These are phyloP conservation scores for Kodamaea fungicola DNA, from an alignment of 1,139 yeast genomes.

Conservation along the genomic window DNA sequence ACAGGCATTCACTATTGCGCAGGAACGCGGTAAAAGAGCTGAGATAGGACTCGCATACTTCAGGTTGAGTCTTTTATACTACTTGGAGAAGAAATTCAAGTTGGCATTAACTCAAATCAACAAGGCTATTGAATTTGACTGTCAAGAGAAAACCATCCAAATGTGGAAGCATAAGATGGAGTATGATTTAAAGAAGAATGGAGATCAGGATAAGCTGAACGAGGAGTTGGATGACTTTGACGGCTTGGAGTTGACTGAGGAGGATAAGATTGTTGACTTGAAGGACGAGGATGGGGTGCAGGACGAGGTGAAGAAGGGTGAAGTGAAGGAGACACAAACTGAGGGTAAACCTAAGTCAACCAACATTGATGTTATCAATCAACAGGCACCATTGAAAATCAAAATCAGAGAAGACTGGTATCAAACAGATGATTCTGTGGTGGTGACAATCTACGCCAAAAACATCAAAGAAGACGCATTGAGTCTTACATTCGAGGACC, in stretches of 20 bases:
- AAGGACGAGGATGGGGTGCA: slow-evolving; percentile 9
- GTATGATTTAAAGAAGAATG: slow-evolving; percentile 26
- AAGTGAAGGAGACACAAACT: slow-evolving; percentile 1
- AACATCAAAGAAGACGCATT: slow-evolving; percentile 49
- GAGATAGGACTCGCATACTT: slow-evolving; percentile 60
- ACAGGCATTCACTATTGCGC: slow-evolving; percentile 54
- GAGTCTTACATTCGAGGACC: slow-evolving; percentile 30
- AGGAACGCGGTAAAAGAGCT: slow-evolving; percentile 45
- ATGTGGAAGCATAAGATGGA: slow-evolving; percentile 52
- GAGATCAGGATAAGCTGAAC: slow-evolving; percentile 11
- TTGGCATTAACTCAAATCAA: slow-evolving; percentile 49
- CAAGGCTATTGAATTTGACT: slow-evolving; percentile 46
- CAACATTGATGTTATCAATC: slow-evolving; percentile 30
- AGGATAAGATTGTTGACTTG: slow-evolving; percentile 4
- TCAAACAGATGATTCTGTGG: slow-evolving; percentile 56
- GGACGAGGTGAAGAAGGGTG: slow-evolving; percentile 9
- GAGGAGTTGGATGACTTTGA: slow-evolving; percentile 4
- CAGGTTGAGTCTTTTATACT: slow-evolving; percentile 52
- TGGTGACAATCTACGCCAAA: slow-evolving; percentile 71
- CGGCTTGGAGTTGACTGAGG: background rate
- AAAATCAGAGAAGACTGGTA: slow-evolving; percentile 76
- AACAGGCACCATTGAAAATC: slow-evolving; percentile 39
- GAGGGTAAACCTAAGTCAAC: slow-evolving; percentile 17
- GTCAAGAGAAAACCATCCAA: slow-evolving; percentile 43
- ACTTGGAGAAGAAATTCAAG: slow-evolving; percentile 41